phyloP scores from a whole-genome alignment of 257 asterid genomes.

The Solanum acaule region DNA sequence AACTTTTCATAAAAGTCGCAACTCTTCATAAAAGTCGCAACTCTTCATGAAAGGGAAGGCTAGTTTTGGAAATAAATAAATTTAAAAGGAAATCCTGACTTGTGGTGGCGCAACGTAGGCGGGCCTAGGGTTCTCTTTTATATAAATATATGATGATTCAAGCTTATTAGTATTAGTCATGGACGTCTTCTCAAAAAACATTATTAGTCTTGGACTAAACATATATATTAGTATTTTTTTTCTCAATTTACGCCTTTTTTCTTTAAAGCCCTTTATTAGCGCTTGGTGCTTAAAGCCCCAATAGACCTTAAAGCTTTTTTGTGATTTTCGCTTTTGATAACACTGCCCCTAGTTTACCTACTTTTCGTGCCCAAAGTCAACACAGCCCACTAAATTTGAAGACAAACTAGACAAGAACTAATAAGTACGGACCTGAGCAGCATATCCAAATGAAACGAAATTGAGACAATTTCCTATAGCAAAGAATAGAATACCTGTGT shows the following conservation, averaged over 20 bases:
- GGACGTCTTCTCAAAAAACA: background rate
- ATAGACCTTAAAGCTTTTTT: background rate
- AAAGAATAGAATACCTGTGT: conserved; percentile 72
- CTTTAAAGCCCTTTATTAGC: background rate
- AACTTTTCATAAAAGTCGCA: too few species aligned
- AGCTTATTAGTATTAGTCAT: background rate
- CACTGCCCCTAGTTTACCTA: background rate
- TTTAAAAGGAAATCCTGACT: too few species aligned
- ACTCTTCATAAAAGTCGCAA: too few species aligned
- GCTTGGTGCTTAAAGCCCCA: background rate
- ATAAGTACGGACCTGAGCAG: conserved; percentile 79
- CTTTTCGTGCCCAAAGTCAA: background rate
- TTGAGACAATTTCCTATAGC: conserved; percentile 86
- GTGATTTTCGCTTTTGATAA: background rate
- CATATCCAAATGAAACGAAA: conserved; percentile 93
- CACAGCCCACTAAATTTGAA: background rate
- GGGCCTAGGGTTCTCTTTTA: too few species aligned
- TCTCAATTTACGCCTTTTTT: background rate
- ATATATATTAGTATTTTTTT: background rate
- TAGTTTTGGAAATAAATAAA: too few species aligned
- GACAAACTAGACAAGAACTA: background rate
- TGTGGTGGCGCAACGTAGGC: too few species aligned
- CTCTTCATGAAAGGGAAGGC: too few species aligned
- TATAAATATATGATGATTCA: background rate
- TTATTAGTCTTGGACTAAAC: background rate